Conservation (phyloP, 495 filamentous ascomycete genomes). For the Penicillium dipodomyicola region DNA sequence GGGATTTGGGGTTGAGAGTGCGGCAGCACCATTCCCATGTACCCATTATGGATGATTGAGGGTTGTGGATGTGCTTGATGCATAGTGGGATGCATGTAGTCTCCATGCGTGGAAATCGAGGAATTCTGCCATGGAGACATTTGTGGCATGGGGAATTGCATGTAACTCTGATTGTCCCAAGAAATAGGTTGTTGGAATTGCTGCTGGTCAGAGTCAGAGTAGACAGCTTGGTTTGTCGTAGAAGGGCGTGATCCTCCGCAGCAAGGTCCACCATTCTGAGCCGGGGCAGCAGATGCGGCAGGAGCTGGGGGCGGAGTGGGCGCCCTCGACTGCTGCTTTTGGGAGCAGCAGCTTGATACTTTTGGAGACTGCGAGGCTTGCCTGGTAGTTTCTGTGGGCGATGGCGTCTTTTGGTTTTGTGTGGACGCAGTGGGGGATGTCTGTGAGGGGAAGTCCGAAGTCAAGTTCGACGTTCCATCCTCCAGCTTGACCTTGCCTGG, state of each 20-base stretch:
- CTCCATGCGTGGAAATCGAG: constrained; percentile 13
- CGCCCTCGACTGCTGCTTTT: constrained; percentile 25
- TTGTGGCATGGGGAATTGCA: constrained; percentile 18
- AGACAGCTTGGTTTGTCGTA: background rate
- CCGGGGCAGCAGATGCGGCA: constrained; percentile 14
- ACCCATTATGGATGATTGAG: constrained; percentile 18
- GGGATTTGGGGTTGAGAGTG: background rate
- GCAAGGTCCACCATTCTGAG: constrained; percentile 30
- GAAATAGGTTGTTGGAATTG: constrained; percentile 6
- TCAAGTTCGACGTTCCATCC: constrained; percentile 16
- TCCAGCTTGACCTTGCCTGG: constrained; percentile 25
- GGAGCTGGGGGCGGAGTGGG: constrained; percentile 12
- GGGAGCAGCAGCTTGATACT: constrained; percentile 32
- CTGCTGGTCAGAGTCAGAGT: constrained; percentile 3
- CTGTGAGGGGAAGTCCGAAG: constrained; percentile 12
- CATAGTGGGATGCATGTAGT: constrained; percentile 20
- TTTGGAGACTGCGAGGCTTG: constrained; percentile 3
- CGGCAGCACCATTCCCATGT: constrained; percentile 6
- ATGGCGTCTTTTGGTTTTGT: background rate
- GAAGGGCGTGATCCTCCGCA: constrained; percentile 26
- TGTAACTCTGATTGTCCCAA: constrained; percentile 20
- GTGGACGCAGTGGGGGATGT: background rate
- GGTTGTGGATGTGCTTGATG: constrained; percentile 13
- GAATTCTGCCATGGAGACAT: constrained; percentile 28
- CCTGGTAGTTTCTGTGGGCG: background rate